Conservation (phyloP, 176 grass and related monocot genomes). For the Cenchrus purpureus region DNA sequence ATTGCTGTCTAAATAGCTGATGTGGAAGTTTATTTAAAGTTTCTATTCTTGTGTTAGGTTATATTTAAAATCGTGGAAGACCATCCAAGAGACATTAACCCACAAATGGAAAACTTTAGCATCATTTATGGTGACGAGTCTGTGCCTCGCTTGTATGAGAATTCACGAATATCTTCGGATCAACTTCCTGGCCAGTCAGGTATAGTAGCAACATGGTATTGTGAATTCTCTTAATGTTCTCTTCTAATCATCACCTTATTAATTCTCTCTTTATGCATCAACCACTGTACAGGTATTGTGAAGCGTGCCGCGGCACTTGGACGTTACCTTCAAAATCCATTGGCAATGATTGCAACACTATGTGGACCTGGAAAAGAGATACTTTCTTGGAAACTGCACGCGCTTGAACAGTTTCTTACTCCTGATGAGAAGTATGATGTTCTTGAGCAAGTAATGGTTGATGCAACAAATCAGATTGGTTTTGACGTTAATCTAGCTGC, state of each 20-base stretch:
- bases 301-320: constrained; percentile 91
- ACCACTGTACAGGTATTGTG: constrained; percentile 74
- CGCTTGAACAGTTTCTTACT: constrained; percentile 80
- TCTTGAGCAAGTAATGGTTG: constrained; percentile 97
- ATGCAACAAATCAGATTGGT: constrained; percentile 90
- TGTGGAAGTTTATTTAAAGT: neutral
- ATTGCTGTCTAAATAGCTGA: neutral
- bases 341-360: constrained; percentile 88
- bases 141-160: constrained; percentile 85
- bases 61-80: constrained; percentile 99
- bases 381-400: constrained; percentile 92
- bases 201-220: constrained; percentile 42
- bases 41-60: constrained; percentile 56
- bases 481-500: constrained; percentile 94
- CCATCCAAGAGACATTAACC: constrained; percentile 74
- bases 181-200: constrained; percentile 86
- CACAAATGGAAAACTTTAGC: constrained; percentile 74
- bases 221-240: constrained; percentile 12
- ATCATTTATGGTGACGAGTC: constrained; percentile 91
- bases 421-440: constrained; percentile 95
- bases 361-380: constrained; percentile 97
- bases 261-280: constrained; percentile 2
- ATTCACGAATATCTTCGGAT: constrained; percentile 88
- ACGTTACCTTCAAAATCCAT: constrained; percentile 88
- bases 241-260: neutral